Conservation (phyloP, 2,329 filamentous ascomycete species). For the Hypoxylon sp. region DNA sequence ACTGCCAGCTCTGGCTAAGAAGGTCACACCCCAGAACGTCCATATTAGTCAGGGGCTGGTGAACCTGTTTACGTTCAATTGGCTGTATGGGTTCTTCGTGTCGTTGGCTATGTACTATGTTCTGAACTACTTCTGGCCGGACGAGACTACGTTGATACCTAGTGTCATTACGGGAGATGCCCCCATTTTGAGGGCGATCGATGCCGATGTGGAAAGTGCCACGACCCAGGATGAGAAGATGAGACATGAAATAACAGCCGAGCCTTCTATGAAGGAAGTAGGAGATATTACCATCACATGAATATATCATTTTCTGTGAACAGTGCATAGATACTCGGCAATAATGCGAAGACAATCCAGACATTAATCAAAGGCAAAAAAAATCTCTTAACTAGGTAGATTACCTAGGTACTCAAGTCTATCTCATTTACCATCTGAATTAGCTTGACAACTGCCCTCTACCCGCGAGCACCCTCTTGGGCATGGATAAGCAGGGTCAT, state of each 20-base stretch:
- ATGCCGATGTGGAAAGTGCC: conserved; percentile 32
- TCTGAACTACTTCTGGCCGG: conserved; percentile 44
- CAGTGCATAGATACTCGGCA: neutral
- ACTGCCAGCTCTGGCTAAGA: conserved; percentile 51
- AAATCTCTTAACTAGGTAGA: neutral
- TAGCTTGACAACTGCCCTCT: conserved; percentile 28
- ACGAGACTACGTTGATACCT: conserved; percentile 43
- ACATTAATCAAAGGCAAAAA: neutral
- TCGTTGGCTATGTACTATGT: conserved; percentile 42
- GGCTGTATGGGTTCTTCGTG: conserved; percentile 51
- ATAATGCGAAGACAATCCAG: neutral
- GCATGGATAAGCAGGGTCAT: conserved; percentile 49
- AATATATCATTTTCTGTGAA: neutral
- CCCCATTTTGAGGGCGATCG: conserved; percentile 26
- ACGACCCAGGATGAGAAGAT: conserved; percentile 21
- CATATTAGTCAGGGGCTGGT: conserved; percentile 42
- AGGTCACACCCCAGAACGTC: conserved; percentile 47
- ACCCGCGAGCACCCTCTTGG: conserved; percentile 34
- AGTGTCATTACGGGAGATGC: conserved; percentile 38
- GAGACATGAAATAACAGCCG: conserved; percentile 4
- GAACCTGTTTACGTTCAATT: conserved; percentile 51
- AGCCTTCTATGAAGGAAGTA: neutral
- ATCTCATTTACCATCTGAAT: neutral
- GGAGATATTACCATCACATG: neutral
- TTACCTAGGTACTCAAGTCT: neutral